A percentile compares a stretch with the other conserved stretches of the same genome.
Evolutionary conservation across 2,329 filamentous ascomycete species (phyloP).

Genomic region (Torrubiella hemipterigena): DNA sequence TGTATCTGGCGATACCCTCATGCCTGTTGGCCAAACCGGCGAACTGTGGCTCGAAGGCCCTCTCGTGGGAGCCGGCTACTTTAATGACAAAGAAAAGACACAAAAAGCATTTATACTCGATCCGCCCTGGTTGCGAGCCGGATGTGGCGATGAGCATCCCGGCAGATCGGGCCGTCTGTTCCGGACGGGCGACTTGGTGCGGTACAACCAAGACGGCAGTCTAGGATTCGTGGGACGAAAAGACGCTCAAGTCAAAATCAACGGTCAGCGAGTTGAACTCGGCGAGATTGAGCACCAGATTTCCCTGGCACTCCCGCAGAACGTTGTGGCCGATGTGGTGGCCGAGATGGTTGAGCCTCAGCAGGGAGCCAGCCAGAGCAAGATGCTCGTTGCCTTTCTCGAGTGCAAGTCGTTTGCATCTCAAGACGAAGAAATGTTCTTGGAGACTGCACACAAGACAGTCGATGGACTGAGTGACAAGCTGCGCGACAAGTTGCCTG

Average conservation of each 20-base stretch:
- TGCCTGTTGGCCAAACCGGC: slow-evolving; percentile 1
- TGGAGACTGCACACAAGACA: background rate
- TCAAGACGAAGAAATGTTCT: background rate
- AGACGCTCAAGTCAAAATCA: slow-evolving; percentile 10
- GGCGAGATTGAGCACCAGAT: slow-evolving; percentile 9
- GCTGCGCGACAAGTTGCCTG: background rate
- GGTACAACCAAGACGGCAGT: slow-evolving; percentile 20
- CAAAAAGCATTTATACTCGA: slow-evolving; percentile 17
- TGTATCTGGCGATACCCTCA: background rate
- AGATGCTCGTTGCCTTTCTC: background rate
- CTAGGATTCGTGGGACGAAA: slow-evolving; percentile 8
- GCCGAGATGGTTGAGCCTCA: background rate
- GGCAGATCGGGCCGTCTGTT: slow-evolving; percentile 29
- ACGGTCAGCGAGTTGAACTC: slow-evolving; percentile 9
- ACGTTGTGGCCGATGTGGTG: slow-evolving; percentile 5
- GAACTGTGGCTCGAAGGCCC: slow-evolving; percentile 5
- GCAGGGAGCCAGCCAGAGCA: background rate
- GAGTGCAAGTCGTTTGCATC: background rate
- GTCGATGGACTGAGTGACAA: background rate
- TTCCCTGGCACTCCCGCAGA: background rate
- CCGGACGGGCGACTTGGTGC: slow-evolving; percentile 39
- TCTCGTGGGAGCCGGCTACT: slow-evolving; percentile 1
- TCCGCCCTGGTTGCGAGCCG: slow-evolving; percentile 17
- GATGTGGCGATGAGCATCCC: slow-evolving; percentile 3
- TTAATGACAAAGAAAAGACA: slow-evolving; percentile 11